phyloP scores from a whole-genome alignment of 2,329 filamentous ascomycete genomes.

The Pseudogymnoascus sp. region DNA sequence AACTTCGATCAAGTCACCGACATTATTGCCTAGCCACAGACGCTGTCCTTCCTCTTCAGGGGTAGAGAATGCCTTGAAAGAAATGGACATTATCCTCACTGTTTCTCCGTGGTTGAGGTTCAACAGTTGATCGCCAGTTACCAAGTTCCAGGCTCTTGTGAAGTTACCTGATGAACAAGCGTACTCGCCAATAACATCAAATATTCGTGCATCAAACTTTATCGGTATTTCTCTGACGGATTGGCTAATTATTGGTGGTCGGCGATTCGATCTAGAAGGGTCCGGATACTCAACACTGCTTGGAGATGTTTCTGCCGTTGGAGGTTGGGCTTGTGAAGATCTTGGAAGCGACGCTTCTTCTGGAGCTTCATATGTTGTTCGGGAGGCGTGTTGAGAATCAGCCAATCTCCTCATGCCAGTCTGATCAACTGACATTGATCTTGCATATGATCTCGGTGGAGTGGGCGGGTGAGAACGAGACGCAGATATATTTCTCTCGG shows the following conservation, averaged over 20 bases:
- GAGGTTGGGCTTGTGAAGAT: background rate
- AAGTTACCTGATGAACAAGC: slow-evolving; percentile 80
- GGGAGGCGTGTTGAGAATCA: background rate
- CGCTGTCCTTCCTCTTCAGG: slow-evolving; percentile 72
- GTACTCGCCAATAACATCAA: slow-evolving; percentile 81
- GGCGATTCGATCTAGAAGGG: slow-evolving; percentile 71
- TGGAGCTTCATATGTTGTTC: background rate
- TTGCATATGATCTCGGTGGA: slow-evolving; percentile 35
- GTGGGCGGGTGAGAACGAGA: slow-evolving; percentile 37
- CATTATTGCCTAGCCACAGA: slow-evolving; percentile 84
- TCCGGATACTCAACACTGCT: slow-evolving; percentile 61
- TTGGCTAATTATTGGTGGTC: slow-evolving; percentile 53
- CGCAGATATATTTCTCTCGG: slow-evolving; percentile 39
- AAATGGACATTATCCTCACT: slow-evolving; percentile 68
- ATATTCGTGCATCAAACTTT: slow-evolving; percentile 73
- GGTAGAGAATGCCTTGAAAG: slow-evolving; percentile 74
- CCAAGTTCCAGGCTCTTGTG: slow-evolving; percentile 80
- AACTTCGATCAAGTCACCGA: slow-evolving; percentile 81
- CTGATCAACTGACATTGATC: slow-evolving; percentile 43
- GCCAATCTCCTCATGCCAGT: slow-evolving; percentile 15
- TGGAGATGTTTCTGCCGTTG: background rate
- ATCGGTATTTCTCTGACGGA: slow-evolving; percentile 55
- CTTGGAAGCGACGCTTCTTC: background rate
- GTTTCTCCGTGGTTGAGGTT: slow-evolving; percentile 78
- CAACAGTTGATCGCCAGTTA: slow-evolving; percentile 72